Percentiles rank a stretch among this genome's conserved stretches.
phyloP scores from a whole-genome alignment of 2,329 filamentous ascomycete genomes.

The Chrysosporium queenslandicum region DNA sequence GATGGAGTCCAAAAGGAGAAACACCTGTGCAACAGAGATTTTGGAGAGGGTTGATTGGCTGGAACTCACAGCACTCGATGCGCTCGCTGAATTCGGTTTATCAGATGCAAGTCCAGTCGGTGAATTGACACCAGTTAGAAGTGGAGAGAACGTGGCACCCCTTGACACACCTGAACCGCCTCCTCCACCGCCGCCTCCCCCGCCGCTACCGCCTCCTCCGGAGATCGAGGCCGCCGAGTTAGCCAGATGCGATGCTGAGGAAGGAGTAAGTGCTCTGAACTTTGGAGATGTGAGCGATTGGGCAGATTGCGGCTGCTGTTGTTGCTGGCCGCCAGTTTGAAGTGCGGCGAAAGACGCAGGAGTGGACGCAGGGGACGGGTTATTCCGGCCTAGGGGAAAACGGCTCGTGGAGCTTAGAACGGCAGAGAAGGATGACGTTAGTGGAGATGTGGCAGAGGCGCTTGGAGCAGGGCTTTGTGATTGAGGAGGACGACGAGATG shows the following conservation, averaged over 20 bases:
- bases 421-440: conserved; percentile 45
- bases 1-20: conserved; percentile 84
- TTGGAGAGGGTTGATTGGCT: conserved; percentile 63
- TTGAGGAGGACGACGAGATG: conserved; percentile 37
- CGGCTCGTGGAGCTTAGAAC: conserved; percentile 43
- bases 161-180: conserved; percentile 48
- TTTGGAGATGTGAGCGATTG: conserved; percentile 49
- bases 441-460: conserved; percentile 42
- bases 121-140: conserved; percentile 45
- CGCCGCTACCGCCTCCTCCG: conserved; percentile 44
- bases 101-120: conserved; percentile 44
- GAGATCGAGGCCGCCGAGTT: conserved; percentile 44
- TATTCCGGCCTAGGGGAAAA: conserved; percentile 43
- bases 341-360: conserved; percentile 47
- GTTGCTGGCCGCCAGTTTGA: conserved; percentile 44
- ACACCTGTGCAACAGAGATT: conserved; percentile 91
- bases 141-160: conserved; percentile 51
- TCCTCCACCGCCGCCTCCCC: conserved; percentile 44
- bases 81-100: conserved; percentile 34
- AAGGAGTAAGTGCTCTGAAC: conserved; percentile 46
- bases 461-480: conserved; percentile 43
- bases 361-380: conserved; percentile 46
- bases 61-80: conserved; percentile 34
- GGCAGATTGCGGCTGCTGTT: conserved; percentile 35
- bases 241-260: conserved; percentile 47